Conservation (phyloP, 805 yeast genomes). For the Candida quercuum region DNA sequence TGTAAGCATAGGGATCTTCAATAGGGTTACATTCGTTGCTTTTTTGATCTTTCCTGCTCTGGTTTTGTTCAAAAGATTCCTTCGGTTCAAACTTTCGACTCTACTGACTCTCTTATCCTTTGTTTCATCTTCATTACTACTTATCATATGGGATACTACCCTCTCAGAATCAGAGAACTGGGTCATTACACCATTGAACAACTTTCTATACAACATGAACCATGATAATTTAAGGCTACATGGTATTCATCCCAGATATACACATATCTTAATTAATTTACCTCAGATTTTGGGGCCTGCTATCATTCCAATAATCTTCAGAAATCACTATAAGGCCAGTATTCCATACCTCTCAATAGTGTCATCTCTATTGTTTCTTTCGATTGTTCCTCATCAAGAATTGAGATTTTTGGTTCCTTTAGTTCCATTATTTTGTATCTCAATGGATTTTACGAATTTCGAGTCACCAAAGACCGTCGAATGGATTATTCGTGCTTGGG, state of each 20-base stretch:
- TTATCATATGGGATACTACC: slow-evolving; percentile 52
- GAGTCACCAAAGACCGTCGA: slow-evolving; percentile 13
- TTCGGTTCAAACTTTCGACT: slow-evolving; percentile 29
- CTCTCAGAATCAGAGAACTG: slow-evolving; percentile 24
- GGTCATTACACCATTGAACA: slow-evolving; percentile 71
- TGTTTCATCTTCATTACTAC: slow-evolving; percentile 26
- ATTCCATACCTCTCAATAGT: slow-evolving; percentile 54
- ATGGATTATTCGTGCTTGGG: slow-evolving; percentile 40
- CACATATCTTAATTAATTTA: slow-evolving; percentile 68
- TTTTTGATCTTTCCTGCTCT: slow-evolving; percentile 64
- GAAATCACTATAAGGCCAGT: slow-evolving; percentile 31
- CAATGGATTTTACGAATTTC: slow-evolving; percentile 40
- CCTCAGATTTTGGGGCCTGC: slow-evolving; percentile 85
- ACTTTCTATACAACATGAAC: slow-evolving; percentile 62
- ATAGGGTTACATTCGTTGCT: slow-evolving; percentile 76
- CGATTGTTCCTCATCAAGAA: slow-evolving; percentile 88
- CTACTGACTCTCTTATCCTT: slow-evolving; percentile 32
- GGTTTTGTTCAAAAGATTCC: slow-evolving; percentile 38
- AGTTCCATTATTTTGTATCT: slow-evolving; percentile 62
- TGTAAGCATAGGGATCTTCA: slow-evolving; percentile 68
- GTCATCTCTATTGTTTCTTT: slow-evolving; percentile 59
- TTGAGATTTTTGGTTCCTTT: slow-evolving; percentile 80
- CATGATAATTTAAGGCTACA: slow-evolving; percentile 60
- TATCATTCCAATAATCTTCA: slow-evolving; percentile 35
- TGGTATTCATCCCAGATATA: slow-evolving; percentile 77